Evolutionary conservation across 2,329 filamentous ascomycete genomes (phyloP), one percentile per base, ranked within the genome.

Genomic region (Mycosphaerella sp.): DNA sequence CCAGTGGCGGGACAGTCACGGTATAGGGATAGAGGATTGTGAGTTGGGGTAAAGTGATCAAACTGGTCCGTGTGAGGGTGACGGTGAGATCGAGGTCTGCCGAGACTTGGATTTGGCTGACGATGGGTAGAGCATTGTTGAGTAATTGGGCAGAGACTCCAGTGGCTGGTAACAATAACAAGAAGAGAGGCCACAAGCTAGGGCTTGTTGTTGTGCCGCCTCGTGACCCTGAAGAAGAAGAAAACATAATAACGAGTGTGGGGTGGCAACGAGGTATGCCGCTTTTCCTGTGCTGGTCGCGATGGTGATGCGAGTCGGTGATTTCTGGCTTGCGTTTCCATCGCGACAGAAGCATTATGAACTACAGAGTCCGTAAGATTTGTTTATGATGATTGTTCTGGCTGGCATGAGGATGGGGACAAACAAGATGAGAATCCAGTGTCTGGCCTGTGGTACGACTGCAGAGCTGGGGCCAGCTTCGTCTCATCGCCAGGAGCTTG

Each of bases 291-390:
- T 53, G 44, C 56, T 60, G 44, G 58, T 60, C 57, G 56, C 59
- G 56, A 48, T 57, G 54, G 59, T 50, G 52, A 60, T 60, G 54
- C 45, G 49, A 36, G 39, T 32, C 44, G 29, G 17, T 46, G 42
- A 23, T 39, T 48, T 17, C 56, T 57, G 54, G 53, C 50, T 56
- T 58, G 56, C 53, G 61, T 64, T 63, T 59, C 63, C 62, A 53
- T 59, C 56, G 61, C 61, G 60, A 63, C 64, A 48, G 45, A 40
- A 46, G 53, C 57, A 58, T 62, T 63, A 61, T 62, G 57, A 64
- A 58, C 55, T 52, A 21, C 57, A 21, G 11, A 32, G 42, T 26
- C 23, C 45, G 31, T 52, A 40, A 62, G 54, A 62, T 62, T 63
- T 61, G 58, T 61, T 58, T 59, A 48, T 57, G 53, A 44, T 59